phyloP scores from a whole-genome alignment of 106 monocot species.

The Agapanthus africanus region DNA sequence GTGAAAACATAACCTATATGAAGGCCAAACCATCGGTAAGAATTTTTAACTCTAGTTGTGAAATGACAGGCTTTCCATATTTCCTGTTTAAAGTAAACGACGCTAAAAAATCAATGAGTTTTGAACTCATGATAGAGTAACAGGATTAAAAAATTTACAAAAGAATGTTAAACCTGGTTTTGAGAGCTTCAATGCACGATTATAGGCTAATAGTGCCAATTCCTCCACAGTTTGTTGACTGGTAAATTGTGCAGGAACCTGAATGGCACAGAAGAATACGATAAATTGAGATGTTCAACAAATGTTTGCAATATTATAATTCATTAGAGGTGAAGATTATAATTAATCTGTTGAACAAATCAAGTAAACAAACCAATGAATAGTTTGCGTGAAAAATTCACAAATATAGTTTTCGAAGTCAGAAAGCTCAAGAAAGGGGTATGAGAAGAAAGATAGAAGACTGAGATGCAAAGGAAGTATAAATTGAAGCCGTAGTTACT shows the following conservation, averaged over 20 bases:
- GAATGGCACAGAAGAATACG: constrained; percentile 6
- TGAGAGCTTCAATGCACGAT: constrained; percentile 88
- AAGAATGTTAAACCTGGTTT: constrained; percentile 50
- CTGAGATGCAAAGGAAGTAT: background rate
- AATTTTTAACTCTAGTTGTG: background rate
- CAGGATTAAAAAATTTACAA: constrained; percentile 1
- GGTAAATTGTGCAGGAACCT: constrained; percentile 72
- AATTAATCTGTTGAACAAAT: background rate
- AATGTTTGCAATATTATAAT: constrained; percentile 2
- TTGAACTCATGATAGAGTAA: background rate
- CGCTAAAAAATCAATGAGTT: background rate
- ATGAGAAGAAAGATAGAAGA: background rate
- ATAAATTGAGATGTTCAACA: background rate
- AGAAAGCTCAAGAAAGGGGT: background rate
- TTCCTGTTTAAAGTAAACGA: background rate
- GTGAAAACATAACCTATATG: background rate
- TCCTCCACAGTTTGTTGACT: constrained; percentile 75
- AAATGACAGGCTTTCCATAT: background rate
- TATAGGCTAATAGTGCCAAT: constrained; percentile 72
- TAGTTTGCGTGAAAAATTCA: background rate
- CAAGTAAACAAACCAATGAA: background rate
- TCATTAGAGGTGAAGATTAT: background rate
- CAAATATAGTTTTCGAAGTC: background rate
- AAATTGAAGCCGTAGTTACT: background rate
- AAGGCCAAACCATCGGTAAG: background rate